A percentile compares a stretch with the other conserved stretches of the same genome.
phyloP scores from a whole-genome alignment of 1,284 basidiomycete genomes.

The Inonotus hispidus region DNA sequence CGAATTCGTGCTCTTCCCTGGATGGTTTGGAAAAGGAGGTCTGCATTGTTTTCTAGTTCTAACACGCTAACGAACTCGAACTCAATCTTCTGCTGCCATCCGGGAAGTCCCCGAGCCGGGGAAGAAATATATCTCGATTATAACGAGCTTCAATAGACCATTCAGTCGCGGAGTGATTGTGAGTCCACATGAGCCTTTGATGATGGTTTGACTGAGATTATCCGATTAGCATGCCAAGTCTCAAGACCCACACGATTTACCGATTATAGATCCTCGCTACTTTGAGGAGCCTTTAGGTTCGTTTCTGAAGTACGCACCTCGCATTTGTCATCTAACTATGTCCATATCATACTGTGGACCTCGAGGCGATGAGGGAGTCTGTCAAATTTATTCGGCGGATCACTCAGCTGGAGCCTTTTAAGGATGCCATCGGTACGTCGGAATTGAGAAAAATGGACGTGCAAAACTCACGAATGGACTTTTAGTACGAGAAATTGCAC shows the following conservation, averaged over 20 bases:
- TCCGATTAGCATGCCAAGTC: constrained; percentile 25
- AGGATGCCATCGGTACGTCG: constrained; percentile 4
- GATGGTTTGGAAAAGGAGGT: constrained; percentile 5
- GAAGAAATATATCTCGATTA: constrained; percentile 19
- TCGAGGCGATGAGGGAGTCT: constrained; percentile 12
- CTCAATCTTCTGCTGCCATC: constrained; percentile 2
- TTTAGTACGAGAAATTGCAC: constrained; percentile 5
- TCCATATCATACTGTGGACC: neutral
- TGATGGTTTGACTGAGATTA: neutral
- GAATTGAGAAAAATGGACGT: neutral
- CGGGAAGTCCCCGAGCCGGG: constrained; percentile 14
- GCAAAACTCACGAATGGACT: neutral
- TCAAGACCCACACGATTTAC: constrained; percentile 28
- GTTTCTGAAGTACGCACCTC: neutral
- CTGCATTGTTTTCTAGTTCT: neutral
- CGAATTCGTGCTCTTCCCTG: constrained; percentile 21
- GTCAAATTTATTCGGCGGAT: constrained; percentile 16
- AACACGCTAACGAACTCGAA: neutral
- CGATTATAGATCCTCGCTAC: constrained; percentile 33
- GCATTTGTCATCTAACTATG: neutral
- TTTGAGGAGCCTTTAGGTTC: constrained; percentile 21
- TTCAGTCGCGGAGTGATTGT: constrained; percentile 30
- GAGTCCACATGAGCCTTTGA: neutral
- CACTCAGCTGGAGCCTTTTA: constrained; percentile 15
- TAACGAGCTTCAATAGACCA: constrained; percentile 14